Conservation (phyloP, 352 stramenopile species). For the Peronospora destructor region DNA sequence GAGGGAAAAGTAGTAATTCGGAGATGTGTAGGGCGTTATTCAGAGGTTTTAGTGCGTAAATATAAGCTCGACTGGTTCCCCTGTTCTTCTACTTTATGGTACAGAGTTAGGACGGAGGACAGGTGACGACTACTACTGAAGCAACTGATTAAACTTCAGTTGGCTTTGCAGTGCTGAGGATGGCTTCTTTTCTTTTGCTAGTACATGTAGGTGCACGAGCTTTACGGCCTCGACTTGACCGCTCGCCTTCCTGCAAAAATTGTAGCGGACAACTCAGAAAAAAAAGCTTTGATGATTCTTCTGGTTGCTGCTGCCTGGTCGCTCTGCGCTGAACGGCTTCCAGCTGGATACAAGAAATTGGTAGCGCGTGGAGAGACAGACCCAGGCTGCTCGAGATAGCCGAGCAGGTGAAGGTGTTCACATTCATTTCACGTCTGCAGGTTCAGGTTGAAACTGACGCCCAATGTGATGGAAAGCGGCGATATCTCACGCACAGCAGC, state of each 20-base stretch:
- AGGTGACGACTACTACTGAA: background rate
- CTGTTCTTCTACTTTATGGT: constrained; percentile 15
- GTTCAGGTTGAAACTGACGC: constrained; percentile 16
- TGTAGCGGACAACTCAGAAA: constrained; percentile 10
- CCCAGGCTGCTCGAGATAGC: background rate
- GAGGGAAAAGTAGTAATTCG: constrained; percentile 16
- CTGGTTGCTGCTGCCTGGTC: constrained; percentile 5
- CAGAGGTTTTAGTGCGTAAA: constrained; percentile 1
- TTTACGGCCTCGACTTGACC: too few species aligned
- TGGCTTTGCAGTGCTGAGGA: background rate
- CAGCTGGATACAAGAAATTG: background rate
- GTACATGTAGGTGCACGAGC: too few species aligned
- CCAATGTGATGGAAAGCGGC: background rate
- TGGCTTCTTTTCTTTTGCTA: too few species aligned
- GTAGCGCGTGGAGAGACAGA: background rate
- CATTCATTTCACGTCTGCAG: constrained; percentile 11
- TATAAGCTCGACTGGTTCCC: constrained; percentile 9
- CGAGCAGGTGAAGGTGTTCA: background rate
- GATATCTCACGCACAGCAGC: constrained; percentile 12
- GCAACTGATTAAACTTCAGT: constrained; percentile 10
- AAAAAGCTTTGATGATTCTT: constrained; percentile 9
- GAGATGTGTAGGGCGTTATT: constrained; percentile 5
- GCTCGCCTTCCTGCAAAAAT: background rate
- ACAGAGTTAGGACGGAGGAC: background rate
- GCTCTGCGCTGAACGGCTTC: constrained; percentile 3